Conservation (phyloP, 768 basidiomycete species). For the Phylloporus arenicola region DNA sequence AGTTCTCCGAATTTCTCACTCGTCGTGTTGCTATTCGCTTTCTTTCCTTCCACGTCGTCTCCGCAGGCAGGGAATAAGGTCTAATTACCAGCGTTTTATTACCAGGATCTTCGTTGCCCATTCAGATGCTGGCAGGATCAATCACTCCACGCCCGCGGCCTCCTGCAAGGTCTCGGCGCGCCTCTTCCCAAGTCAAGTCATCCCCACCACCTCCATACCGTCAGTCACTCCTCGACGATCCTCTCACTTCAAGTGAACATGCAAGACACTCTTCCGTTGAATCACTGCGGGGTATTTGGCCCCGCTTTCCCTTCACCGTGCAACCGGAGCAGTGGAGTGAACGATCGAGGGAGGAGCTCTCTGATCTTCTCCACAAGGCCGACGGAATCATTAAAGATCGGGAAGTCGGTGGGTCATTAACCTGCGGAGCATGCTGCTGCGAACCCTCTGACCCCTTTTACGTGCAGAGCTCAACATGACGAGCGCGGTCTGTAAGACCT, state of each 20-base stretch:
- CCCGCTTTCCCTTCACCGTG: slow-evolving; percentile 23
- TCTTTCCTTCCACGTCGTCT: slow-evolving; percentile 5
- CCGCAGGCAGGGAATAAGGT: background rate
- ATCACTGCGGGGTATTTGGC: slow-evolving; percentile 11
- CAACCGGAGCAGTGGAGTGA: slow-evolving; percentile 50
- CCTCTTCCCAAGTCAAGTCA: slow-evolving; percentile 33
- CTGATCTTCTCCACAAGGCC: slow-evolving; percentile 64
- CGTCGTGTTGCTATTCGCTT: background rate
- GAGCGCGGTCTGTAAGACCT: slow-evolving; percentile 60
- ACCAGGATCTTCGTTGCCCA: slow-evolving; percentile 9
- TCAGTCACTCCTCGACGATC: slow-evolving; percentile 29
- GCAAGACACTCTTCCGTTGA: slow-evolving; percentile 31
- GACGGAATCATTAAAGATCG: slow-evolving; percentile 71
- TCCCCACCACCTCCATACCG: slow-evolving; percentile 58
- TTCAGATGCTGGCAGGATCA: slow-evolving; percentile 35
- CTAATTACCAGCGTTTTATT: background rate
- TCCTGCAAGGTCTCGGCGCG: slow-evolving; percentile 60
- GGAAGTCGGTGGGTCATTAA: slow-evolving; percentile 56
- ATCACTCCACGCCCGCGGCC: slow-evolving; percentile 60
- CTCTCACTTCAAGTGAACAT: slow-evolving; percentile 26
- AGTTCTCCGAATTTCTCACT: background rate
- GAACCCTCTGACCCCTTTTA: slow-evolving; percentile 21
- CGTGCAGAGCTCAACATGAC: slow-evolving; percentile 56
- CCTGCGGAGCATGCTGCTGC: background rate
- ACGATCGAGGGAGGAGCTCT: slow-evolving; percentile 68